Conservation (phyloP, 176 grass and related monocot genomes). For the Chloris gayana region DNA sequence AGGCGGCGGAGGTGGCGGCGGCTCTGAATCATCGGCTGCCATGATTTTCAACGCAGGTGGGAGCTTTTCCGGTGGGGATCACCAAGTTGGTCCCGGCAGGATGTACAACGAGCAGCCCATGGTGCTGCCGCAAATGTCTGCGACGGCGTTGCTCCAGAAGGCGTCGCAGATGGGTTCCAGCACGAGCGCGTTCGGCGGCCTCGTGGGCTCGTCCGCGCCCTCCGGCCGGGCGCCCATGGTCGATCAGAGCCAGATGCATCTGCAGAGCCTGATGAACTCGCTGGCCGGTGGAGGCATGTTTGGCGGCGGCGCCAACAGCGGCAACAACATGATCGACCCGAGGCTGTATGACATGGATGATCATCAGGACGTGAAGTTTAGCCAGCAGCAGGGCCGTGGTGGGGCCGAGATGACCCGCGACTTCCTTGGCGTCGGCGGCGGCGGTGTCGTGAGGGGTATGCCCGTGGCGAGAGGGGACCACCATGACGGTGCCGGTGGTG, state of each 20-base stretch:
- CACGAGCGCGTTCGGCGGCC: constrained; percentile 56
- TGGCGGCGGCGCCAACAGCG: constrained; percentile 20
- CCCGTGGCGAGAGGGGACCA: constrained; percentile 49
- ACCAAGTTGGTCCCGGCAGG: constrained; percentile 50
- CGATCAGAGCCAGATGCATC: constrained; percentile 62
- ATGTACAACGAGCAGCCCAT: constrained; percentile 60
- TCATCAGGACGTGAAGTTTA: constrained; percentile 75
- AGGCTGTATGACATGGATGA: constrained; percentile 74
- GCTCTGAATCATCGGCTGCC: constrained; percentile 51
- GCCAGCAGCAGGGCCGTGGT: constrained; percentile 36
- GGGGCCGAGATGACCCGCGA: constrained; percentile 77
- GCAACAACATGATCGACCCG: constrained; percentile 55
- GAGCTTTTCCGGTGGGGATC: constrained; percentile 51
- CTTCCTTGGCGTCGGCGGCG: constrained; percentile 75
- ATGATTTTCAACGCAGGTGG: constrained; percentile 54
- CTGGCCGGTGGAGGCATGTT: constrained; percentile 60
- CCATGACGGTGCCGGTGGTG: constrained; percentile 38
- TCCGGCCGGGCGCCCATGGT: constrained; percentile 41
- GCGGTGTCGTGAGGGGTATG: constrained; percentile 57
- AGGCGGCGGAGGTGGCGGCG: constrained; percentile 20
- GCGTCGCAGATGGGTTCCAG: constrained; percentile 89
- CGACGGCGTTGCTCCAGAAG: constrained; percentile 92
- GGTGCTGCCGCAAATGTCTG: constrained; percentile 86
- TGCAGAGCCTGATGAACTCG: constrained; percentile 90
- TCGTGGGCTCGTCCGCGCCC: constrained; percentile 22